Evolutionary conservation across 148 eudicot genomes (phyloP).

Genomic region (Dysphania ambrosioides): DNA sequence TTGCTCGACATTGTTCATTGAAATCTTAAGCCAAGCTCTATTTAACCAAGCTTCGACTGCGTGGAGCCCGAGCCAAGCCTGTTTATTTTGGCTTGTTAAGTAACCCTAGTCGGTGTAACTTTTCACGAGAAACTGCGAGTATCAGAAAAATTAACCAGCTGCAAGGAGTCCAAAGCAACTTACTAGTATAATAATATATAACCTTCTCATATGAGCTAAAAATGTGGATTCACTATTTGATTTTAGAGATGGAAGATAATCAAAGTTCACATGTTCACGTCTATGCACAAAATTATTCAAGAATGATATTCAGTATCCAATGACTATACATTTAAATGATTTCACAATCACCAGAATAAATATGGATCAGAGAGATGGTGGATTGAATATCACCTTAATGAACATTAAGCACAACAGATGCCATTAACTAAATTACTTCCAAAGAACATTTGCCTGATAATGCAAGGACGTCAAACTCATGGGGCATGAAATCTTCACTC

Average conservation of each 20-base stretch:
- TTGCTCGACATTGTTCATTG: no score
- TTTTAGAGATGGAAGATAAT: background rate
- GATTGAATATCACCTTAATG: conserved; percentile 11
- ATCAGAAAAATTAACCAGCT: no score
- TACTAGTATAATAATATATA: no score
- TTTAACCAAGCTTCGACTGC: no score
- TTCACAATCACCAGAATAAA: background rate
- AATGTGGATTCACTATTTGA: background rate
- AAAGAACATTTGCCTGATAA: conserved; percentile 20
- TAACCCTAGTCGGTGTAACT: no score
- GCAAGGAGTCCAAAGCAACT: no score
- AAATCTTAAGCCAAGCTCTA: no score
- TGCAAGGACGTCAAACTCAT: conserved; percentile 73
- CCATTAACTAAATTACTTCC: conserved; percentile 5
- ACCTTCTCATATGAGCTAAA: no score
- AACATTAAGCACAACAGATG: conserved; percentile 1
- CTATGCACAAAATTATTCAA: background rate
- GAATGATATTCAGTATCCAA: background rate
- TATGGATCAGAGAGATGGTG: background rate
- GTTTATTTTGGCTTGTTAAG: no score
- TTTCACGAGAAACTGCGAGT: no score
- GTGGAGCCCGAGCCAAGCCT: no score
- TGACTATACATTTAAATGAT: conserved; percentile 5
- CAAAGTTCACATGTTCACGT: conserved; percentile 2
- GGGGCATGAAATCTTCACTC: conserved; percentile 96